Conservation (phyloP, 257 asterid species). For the Primulina eburnea region DNA sequence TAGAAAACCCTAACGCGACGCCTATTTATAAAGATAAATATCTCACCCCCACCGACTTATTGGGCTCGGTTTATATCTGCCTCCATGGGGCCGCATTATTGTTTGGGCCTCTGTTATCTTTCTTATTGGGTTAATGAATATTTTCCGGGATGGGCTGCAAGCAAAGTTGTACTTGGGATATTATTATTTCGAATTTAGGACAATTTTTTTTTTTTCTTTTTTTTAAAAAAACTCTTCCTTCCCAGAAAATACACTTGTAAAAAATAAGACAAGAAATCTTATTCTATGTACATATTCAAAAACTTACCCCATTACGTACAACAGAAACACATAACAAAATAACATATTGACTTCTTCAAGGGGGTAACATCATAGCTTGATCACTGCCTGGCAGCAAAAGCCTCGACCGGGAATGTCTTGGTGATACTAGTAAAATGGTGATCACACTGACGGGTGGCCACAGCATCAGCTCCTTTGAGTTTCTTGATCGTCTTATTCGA, state of each 20-base stretch:
- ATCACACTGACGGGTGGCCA: conserved; percentile 76
- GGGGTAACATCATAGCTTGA: neutral
- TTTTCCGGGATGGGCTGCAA: neutral
- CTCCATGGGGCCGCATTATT: neutral
- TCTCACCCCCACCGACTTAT: neutral
- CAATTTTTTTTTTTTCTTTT: too few relatives aligned
- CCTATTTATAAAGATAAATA: too few relatives aligned
- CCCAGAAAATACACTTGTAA: too few relatives aligned
- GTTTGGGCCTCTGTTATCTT: neutral
- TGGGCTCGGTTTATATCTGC: too few relatives aligned
- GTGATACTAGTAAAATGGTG: conserved; percentile 58
- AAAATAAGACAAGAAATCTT: too few relatives aligned
- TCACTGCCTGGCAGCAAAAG: conserved; percentile 62
- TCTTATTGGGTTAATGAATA: neutral
- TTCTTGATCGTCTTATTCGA: conserved; percentile 68
- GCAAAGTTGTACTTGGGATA: too few relatives aligned
- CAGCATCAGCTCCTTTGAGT: conserved; percentile 64
- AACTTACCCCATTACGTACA: too few relatives aligned
- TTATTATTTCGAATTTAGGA: too few relatives aligned
- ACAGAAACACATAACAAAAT: neutral
- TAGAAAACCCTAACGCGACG: neutral
- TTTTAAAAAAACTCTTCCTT: too few relatives aligned
- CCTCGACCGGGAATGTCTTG: conserved; percentile 67
- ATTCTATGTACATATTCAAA: too few relatives aligned
- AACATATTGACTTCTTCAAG: neutral